Percentiles rank a stretch among this genome's conserved stretches.
phyloP scores from a whole-genome alignment of 2,329 filamentous ascomycete species.

The Dothideomycetes sp. region DNA sequence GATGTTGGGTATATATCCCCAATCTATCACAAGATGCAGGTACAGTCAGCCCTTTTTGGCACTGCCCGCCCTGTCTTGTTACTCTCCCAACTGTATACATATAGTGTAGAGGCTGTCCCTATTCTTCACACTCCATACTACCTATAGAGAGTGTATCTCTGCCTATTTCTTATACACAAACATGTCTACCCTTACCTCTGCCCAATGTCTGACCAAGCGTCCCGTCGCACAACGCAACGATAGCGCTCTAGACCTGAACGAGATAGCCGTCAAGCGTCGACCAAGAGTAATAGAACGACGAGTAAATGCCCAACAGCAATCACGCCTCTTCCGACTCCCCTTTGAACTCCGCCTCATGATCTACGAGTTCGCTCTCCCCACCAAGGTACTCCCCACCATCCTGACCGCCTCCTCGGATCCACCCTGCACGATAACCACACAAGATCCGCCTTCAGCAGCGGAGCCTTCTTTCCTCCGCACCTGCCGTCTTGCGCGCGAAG shows the following conservation, averaged over 20 bases:
- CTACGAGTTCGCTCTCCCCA: slow-evolving; percentile 5
- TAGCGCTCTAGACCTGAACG: not conserved
- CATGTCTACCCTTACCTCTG: not conserved
- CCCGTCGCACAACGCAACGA: not conserved
- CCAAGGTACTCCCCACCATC: slow-evolving; percentile 4
- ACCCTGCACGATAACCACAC: too few species aligned
- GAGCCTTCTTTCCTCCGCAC: slow-evolving; percentile 5
- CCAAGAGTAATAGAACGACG: not conserved
- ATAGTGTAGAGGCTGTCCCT: not conserved
- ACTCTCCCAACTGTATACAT: not conserved
- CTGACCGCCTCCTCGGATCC: slow-evolving; percentile 4
- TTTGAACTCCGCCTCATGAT: slow-evolving; percentile 8
- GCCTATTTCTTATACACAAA: not conserved
- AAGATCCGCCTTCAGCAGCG: not conserved
- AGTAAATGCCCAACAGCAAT: slow-evolving; percentile 6
- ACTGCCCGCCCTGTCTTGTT: too few species aligned
- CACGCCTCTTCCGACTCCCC: slow-evolving; percentile 7
- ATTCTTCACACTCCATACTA: not conserved
- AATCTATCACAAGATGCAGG: not conserved
- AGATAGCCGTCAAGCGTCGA: not conserved
- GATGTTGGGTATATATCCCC: too few species aligned
- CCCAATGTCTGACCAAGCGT: not conserved
- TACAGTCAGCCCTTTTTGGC: not conserved
- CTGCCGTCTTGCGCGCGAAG: slow-evolving; percentile 4
- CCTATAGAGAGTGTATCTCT: not conserved